Base-by-base conservation (phyloP, 1,284 basidiomycete genomes). In the Irpex rosettiformis region DNA sequence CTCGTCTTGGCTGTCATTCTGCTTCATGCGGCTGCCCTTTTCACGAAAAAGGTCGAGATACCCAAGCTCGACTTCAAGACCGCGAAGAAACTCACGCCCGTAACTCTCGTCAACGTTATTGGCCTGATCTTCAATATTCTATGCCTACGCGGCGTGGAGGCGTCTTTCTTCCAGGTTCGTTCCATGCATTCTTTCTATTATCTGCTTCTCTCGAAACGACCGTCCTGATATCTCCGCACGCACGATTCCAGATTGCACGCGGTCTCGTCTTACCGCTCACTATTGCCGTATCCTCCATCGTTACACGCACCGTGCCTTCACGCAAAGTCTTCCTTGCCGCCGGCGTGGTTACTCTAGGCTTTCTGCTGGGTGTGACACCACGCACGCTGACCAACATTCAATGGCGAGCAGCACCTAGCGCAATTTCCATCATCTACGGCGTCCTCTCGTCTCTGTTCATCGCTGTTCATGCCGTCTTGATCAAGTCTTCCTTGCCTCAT, bases 211-310 rank as follows among this genome's bases (percentile, higher is more conserved):
- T 28, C 42, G 27, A 21, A 54, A 54, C 37, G 16, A 21, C 27
- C 16, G 11, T 28, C 11, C 27, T 54, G 52, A 54, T 54, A 33
- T 37, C 29, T 54, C 52, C 52, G 37, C 22, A 16, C 52, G 37
- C 22, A 16, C 11, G n/a, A 21, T 24, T 24, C 47, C 66, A 91
- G 86, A 89, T 93, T 67, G 90, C 90, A 1, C 77, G 90, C 60
- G 90, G 90, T 0, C 79, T 93, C 54, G 84, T 89, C 7, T 78
- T 93, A 5, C 89, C 89, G 0, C 75, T 91, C n/a, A 92, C 89
- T 1, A 88, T 91, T 54, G 59, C 77, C 3, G 82, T 87, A 7
- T 86, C 85, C 0, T 82, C 81, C 11, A 52, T 81, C 13, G 72
- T 80, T 58, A 82, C 80, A 0, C 77, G 74, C 30, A 73, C 78